Evolutionary conservation across 163 green algal genomes (phyloP), one percentile per base, ranked within the genome.

Genomic region (Smithsoniella earleae): DNA sequence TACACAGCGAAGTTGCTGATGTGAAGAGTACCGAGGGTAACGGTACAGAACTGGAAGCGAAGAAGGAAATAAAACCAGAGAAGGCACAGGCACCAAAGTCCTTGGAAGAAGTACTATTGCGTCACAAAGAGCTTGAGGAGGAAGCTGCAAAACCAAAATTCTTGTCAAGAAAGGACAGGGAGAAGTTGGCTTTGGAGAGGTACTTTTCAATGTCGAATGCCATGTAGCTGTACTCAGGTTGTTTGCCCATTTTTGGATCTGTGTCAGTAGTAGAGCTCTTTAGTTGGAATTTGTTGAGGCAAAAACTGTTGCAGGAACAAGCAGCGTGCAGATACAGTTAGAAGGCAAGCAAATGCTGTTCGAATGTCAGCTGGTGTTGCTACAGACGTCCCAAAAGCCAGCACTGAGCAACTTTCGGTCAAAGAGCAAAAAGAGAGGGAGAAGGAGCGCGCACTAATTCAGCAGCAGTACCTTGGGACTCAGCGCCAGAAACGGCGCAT

Each of bases 401-500:
- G 31, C 34, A 74, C 6, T 3, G 74, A 75, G 40, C 52, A 6
- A 20, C 73, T n/a, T 18, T 62, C 20, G 8, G 25, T 4, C 72
- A 44, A 55, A 28, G 25, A 45, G 52, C 46, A 79, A 46, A 80
- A 89, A 6, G 86, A 89, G 73, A 58, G 77, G 20, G 79, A 88
- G 77, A 86, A 84, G 46, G 80, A 89, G 81, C 77, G 91, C 75
- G 87, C 90, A 73, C 55, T 92, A 36, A 96, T 95, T 82, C 90
- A 89, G 79, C 82, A 90, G 79, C 90, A 96, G 79, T 96, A 96
- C 77, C 79, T 96, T 74, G 91, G 90, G 20, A 58, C 74, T 30
- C 80, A 89, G 54, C 91, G 91, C 81, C 37, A 81, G 27, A 78
- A 86, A 79, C 18, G 58, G n/a, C 58, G 58, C 16, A 34, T 69